Evolutionary conservation across 768 basidiomycete species (phyloP), one percentile per base, ranked within the genome.

Genomic region (Pisolithus marmoratus): DNA sequence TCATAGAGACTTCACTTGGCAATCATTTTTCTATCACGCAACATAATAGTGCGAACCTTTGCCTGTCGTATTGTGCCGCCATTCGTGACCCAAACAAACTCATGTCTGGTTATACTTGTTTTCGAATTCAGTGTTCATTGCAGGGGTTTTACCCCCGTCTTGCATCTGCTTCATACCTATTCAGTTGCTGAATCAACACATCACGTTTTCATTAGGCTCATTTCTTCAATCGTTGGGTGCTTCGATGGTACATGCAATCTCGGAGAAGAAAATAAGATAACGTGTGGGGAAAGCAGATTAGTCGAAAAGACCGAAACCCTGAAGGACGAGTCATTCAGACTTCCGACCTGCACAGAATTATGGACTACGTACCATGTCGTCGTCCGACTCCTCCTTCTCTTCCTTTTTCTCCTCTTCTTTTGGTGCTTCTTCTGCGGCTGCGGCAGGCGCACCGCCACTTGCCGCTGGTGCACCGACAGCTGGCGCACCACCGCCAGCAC

Each of bases 271-370:
- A 69, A 70, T 66, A 65, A 60, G 50, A 60, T 68, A 64, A 37
- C 49, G 52, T 46, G 36, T 34, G 36, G 37, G 29, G 36, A 63
- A 50, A 58, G 60, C 55, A 62, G 60, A 72, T 79, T 78, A 94
- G 75, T 94, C 91, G 85, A 95, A 95, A 57, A 95, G 82, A 76
- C 93, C 91, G 81, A 95, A 94, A 78, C 93, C 93, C 93, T 91
- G 57, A 8, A 38, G 6, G n/a, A 29, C 12, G 48, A 46, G 38
- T 15, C 27, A 19, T 52, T 12, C 23, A 27, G 44, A 38, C 22
- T 34, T 34, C 42, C 31, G 26, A 52, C 11, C 48, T 51, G 19
- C 27, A 22, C 15, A 9, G 7, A 8, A 12, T 12, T 52, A 31
- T 48, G 11, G 22, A 11, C 44, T 29, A 72, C 83, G 53, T 58